These are phyloP conservation scores for Colletotrichum sp. DNA, from an alignment of 2,329 filamentous ascomycete species.

Conservation along the genomic window DNA sequence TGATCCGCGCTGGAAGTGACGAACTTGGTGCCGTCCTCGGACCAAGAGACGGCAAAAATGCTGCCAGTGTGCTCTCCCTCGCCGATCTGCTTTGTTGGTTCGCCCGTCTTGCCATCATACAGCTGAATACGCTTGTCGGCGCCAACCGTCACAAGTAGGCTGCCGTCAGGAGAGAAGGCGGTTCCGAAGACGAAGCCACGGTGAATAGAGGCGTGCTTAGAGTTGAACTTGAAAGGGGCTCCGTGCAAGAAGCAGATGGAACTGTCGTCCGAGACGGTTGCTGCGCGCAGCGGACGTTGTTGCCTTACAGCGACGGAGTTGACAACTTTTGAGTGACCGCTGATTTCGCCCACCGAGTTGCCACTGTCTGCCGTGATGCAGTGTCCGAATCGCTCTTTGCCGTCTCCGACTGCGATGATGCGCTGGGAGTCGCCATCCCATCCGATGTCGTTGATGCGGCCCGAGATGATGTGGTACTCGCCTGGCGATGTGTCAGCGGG, in stretches of 20 bases:
- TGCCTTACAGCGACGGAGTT: slow-evolving; percentile 91
- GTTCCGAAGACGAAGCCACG: slow-evolving; percentile 88
- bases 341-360: slow-evolving; percentile 94
- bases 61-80: slow-evolving; percentile 89
- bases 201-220: slow-evolving; percentile 79
- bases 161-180: slow-evolving; percentile 89
- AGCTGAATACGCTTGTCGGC: slow-evolving; percentile 93
- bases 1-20: slow-evolving; percentile 94
- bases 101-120: slow-evolving; percentile 95
- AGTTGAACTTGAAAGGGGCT: slow-evolving; percentile 94
- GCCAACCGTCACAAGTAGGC: slow-evolving; percentile 82
- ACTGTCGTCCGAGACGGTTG: slow-evolving; percentile 89
- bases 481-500: slow-evolving; percentile 43
- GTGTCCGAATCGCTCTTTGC: slow-evolving; percentile 90
- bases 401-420: slow-evolving; percentile 94
- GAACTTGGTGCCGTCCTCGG: slow-evolving; percentile 82
- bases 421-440: slow-evolving; percentile 98
- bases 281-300: slow-evolving; percentile 88
- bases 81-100: slow-evolving; percentile 77
- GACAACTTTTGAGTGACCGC: slow-evolving; percentile 87
- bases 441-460: slow-evolving; percentile 93
- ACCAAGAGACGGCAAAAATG: slow-evolving; percentile 92
- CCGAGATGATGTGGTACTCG: slow-evolving; percentile 93
- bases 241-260: slow-evolving; percentile 92
- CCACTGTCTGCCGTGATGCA: slow-evolving; percentile 96